Percentiles rank a stretch among this genome's conserved stretches.
phyloP scores from a whole-genome alignment of 495 filamentous ascomycete genomes.

The Aspergillus sclerotioniger region DNA sequence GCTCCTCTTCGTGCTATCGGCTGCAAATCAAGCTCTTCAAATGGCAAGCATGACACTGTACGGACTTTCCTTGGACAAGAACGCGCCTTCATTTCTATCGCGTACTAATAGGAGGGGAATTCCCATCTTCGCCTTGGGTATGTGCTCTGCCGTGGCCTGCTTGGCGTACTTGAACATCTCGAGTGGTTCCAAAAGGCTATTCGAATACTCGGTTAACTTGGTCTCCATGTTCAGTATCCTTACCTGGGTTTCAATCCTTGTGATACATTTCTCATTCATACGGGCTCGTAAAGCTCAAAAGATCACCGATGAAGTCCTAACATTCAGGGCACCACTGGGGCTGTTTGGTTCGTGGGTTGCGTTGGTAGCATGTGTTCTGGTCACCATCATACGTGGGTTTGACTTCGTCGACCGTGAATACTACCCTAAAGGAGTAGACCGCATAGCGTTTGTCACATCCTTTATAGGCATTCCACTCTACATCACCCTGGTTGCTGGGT shows the following conservation, averaged over 20 bases:
- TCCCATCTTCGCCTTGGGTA: constrained; percentile 63
- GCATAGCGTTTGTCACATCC: constrained; percentile 69
- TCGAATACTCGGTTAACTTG: constrained; percentile 75
- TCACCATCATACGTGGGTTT: constrained; percentile 71
- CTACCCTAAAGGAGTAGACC: constrained; percentile 48
- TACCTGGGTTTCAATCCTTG: constrained; percentile 70
- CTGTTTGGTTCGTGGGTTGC: constrained; percentile 63
- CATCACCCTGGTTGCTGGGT: constrained; percentile 63
- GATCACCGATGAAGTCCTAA: constrained; percentile 58
- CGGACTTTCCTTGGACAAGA: constrained; percentile 66
- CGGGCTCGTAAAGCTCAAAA: constrained; percentile 66
- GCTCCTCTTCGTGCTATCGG: constrained; percentile 72
- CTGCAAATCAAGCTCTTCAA: constrained; percentile 62
- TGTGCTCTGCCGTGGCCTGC: constrained; percentile 56
- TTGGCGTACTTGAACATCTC: constrained; percentile 74
- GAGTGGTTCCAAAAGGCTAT: constrained; percentile 60
- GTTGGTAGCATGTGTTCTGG: constrained; percentile 63
- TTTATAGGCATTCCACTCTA: constrained; percentile 80
- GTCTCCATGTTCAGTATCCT: constrained; percentile 71
- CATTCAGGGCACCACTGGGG: constrained; percentile 72
- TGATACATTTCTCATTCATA: constrained; percentile 76
- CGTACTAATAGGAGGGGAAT: constrained; percentile 68
- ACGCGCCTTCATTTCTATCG: constrained; percentile 68
- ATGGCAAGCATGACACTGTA: constrained; percentile 73
- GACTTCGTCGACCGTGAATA: constrained; percentile 53